A percentile compares a stretch with the other conserved stretches of the same genome.
Conservation (phyloP, 2,329 filamentous ascomycete species). For the Metarhizium rileyi region DNA sequence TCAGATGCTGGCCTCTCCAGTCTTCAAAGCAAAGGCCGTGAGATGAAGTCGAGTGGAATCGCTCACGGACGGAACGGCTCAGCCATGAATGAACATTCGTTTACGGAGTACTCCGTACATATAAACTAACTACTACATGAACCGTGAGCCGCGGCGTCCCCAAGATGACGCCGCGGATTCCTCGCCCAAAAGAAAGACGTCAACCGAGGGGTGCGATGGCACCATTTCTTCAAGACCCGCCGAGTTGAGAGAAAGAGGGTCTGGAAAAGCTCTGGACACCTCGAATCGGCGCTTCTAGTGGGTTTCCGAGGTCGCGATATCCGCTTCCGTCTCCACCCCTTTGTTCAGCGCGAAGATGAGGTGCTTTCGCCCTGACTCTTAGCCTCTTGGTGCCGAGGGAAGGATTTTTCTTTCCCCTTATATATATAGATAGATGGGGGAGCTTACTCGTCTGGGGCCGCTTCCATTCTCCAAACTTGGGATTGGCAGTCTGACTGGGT, state of each 20-base stretch:
- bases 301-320: neutral
- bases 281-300: slow-evolving; percentile 2
- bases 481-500: too few relatives aligned
- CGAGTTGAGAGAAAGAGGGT: neutral
- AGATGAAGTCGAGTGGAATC: too few relatives aligned
- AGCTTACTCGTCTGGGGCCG: neutral
- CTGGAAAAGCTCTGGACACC: neutral
- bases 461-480: neutral
- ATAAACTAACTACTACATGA: too few relatives aligned
- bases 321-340: neutral
- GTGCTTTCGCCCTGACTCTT: neutral
- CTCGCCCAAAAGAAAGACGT: slow-evolving; percentile 7
- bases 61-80: too few relatives aligned
- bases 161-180: too few relatives aligned
- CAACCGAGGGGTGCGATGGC: slow-evolving; percentile 11
- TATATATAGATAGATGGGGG: neutral
- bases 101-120: too few relatives aligned
- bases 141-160: neutral
- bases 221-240: slow-evolving; percentile 12
- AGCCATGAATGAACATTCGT: too few relatives aligned
- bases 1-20: too few relatives aligned
- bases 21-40: too few relatives aligned
- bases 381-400: neutral
- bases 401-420: neutral
- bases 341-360: neutral